Conservation (phyloP, 768 basidiomycete genomes). For the Mycena rosella region DNA sequence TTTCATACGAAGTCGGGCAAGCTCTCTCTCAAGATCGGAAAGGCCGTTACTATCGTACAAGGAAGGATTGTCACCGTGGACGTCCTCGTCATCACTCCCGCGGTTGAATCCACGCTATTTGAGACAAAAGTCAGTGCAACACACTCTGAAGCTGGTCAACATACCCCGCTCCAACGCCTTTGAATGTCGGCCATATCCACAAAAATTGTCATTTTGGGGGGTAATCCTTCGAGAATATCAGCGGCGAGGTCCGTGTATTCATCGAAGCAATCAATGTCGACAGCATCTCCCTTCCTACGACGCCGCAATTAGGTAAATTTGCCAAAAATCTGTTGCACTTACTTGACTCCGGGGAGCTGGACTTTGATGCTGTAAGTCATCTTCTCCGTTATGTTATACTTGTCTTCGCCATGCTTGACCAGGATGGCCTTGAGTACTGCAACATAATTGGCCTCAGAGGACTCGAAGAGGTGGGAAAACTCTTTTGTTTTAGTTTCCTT, state of each 20-base stretch:
- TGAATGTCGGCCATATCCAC: slow-evolving; percentile 15
- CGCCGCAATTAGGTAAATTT: not conserved
- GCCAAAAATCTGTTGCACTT: not conserved
- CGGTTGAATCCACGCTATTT: not conserved
- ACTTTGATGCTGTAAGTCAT: slow-evolving; percentile 28
- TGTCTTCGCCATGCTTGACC: slow-evolving; percentile 27
- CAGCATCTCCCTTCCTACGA: not conserved
- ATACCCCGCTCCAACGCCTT: slow-evolving; percentile 8
- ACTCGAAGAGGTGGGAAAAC: slow-evolving; percentile 4
- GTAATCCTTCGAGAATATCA: not conserved
- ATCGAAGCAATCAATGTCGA: slow-evolving; percentile 6
- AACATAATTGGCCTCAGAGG: slow-evolving; percentile 7
- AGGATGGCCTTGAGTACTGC: slow-evolving; percentile 21
- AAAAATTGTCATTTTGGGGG: slow-evolving; percentile 5
- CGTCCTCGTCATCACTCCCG: not conserved
- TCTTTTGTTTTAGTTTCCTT: not conserved
- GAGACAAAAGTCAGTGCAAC: not conserved
- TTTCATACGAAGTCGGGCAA: slow-evolving; percentile 27
- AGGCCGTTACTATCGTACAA: slow-evolving; percentile 10
- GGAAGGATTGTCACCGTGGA: not conserved
- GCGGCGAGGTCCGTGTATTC: slow-evolving; percentile 3
- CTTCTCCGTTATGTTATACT: slow-evolving; percentile 20
- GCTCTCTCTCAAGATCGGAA: slow-evolving; percentile 29
- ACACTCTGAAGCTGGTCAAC: not conserved
- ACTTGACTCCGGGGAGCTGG: slow-evolving; percentile 7